Evolutionary conservation across 2,329 filamentous ascomycete species (phyloP).

Genomic region (Penicillium oxalicum): DNA sequence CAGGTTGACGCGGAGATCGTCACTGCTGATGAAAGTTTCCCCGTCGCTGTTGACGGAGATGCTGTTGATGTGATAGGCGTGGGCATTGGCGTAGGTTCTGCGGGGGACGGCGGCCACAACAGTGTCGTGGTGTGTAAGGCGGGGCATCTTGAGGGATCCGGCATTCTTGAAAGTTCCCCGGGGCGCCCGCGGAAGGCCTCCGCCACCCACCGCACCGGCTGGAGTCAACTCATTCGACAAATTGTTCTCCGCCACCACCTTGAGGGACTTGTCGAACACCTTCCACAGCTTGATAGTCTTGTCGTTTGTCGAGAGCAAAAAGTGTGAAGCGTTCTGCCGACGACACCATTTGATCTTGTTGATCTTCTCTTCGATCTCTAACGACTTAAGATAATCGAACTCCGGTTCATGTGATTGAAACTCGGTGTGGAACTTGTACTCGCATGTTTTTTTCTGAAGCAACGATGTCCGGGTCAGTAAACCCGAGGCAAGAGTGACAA

Average conservation of each 20-base stretch:
- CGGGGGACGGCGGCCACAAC: slow-evolving; percentile 94
- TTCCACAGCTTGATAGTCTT: slow-evolving; percentile 99
- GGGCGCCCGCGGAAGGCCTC: slow-evolving; percentile 62
- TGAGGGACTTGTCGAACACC: slow-evolving; percentile 98
- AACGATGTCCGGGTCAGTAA: not conserved
- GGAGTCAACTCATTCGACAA: slow-evolving; percentile 90
- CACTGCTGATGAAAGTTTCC: slow-evolving; percentile 98
- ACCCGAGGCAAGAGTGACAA: slow-evolving; percentile 1
- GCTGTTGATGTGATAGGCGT: slow-evolving; percentile 99
- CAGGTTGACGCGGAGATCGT: slow-evolving; percentile 93
- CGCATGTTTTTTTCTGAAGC: slow-evolving; percentile 94
- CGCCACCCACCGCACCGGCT: slow-evolving; percentile 63
- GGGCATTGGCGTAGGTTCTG: slow-evolving; percentile 94
- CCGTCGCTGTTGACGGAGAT: slow-evolving; percentile 99
- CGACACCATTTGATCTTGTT: slow-evolving; percentile 99
- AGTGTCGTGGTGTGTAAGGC: slow-evolving; percentile 95
- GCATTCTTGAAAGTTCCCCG: slow-evolving; percentile 72
- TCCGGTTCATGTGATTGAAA: slow-evolving; percentile 99
- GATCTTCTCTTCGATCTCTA: slow-evolving; percentile 99
- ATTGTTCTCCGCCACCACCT: slow-evolving; percentile 98
- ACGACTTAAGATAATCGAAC: slow-evolving; percentile 97
- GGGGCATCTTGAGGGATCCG: slow-evolving; percentile 82
- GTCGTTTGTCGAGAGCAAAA: slow-evolving; percentile 96
- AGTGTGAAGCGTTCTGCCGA: slow-evolving; percentile 96
- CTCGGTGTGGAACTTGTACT: slow-evolving; percentile 99